phyloP scores from a whole-genome alignment of 169 alveolate genomes.

The Fabrea salina region DNA sequence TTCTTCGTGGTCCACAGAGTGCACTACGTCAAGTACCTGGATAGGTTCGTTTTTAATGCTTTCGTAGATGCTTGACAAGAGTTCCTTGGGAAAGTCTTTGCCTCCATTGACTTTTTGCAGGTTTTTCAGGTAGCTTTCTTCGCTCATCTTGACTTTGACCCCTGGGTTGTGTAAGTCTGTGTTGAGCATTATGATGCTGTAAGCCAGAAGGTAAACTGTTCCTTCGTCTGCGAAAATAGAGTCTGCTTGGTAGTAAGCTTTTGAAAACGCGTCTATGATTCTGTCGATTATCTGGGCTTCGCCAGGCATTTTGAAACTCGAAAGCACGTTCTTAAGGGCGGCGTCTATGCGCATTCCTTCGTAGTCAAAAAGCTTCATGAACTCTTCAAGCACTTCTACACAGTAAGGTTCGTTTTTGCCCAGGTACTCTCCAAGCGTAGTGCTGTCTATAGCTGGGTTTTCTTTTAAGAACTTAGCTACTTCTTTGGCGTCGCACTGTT shows the following conservation, averaged over 20 bases:
- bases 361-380: constrained; percentile 27
- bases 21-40: background rate
- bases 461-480: constrained; percentile 37
- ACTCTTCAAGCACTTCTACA: constrained; percentile 20
- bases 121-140: constrained; percentile 87
- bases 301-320: constrained; percentile 88
- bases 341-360: constrained; percentile 44
- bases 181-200: constrained; percentile 88
- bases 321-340: constrained; percentile 79
- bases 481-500: constrained; percentile 2
- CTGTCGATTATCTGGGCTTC: constrained; percentile 92
- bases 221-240: constrained; percentile 69
- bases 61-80: constrained; percentile 64
- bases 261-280: constrained; percentile 83
- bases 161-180: constrained; percentile 88
- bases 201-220: constrained; percentile 87
- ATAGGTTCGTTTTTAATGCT: constrained; percentile 53
- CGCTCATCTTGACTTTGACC: constrained; percentile 78
- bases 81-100: constrained; percentile 71
- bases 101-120: constrained; percentile 89
- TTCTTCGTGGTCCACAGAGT: background rate
- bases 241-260: constrained; percentile 68
- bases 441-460: constrained; percentile 44
- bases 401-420: constrained; percentile 38
- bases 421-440: constrained; percentile 52